phyloP scores from a whole-genome alignment of 768 basidiomycete genomes.

The Tricholomella constricta region DNA sequence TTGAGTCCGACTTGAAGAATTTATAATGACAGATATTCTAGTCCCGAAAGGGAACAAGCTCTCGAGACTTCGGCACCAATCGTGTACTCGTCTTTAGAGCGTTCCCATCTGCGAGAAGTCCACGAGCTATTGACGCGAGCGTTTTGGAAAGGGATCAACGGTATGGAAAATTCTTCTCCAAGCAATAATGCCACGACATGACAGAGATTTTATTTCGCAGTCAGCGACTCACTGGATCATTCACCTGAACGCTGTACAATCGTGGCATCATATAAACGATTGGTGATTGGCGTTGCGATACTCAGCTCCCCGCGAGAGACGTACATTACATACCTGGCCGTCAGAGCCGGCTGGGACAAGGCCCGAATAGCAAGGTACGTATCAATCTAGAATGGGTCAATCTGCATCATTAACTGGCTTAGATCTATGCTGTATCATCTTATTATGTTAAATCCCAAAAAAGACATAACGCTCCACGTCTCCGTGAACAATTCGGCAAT shows the following conservation, averaged over 20 bases:
- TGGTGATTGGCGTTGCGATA: constrained; percentile 75
- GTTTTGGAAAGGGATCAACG: constrained; percentile 81
- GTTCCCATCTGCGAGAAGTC: constrained; percentile 64
- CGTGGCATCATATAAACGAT: constrained; percentile 67
- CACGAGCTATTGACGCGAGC: constrained; percentile 67
- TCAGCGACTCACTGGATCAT: constrained; percentile 69
- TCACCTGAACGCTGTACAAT: constrained; percentile 74
- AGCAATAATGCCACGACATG: neutral
- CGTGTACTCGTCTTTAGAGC: constrained; percentile 60
- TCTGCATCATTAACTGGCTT: constrained; percentile 8
- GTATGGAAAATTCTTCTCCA: constrained; percentile 41
- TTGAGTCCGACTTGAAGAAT: neutral
- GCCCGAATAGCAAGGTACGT: constrained; percentile 72
- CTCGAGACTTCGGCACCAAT: constrained; percentile 53
- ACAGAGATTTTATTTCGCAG: constrained; percentile 35
- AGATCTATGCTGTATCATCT: constrained; percentile 82
- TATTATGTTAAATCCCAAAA: constrained; percentile 67
- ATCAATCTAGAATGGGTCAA: constrained; percentile 10
- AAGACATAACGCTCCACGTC: constrained; percentile 82
- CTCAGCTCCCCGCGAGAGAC: constrained; percentile 79
- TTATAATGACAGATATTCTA: constrained; percentile 27
- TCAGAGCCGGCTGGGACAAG: constrained; percentile 81
- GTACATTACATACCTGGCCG: constrained; percentile 82
- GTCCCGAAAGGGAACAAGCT: constrained; percentile 55
- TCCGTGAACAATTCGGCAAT: constrained; percentile 81